Conservation (phyloP, 805 yeast species). For the Candida arabinofermentans region DNA sequence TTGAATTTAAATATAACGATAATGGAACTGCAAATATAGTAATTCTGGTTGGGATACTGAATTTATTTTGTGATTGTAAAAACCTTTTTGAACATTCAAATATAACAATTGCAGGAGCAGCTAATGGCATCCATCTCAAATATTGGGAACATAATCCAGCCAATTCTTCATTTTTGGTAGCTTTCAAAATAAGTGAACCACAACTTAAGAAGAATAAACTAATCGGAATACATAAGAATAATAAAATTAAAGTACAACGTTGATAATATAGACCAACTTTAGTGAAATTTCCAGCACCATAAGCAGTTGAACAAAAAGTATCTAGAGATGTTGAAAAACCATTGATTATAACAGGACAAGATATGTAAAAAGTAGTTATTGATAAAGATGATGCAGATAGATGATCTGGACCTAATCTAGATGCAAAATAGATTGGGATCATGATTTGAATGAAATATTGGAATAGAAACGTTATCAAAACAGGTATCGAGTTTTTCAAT, state of each 20-base stretch:
- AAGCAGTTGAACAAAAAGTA: conserved; percentile 74
- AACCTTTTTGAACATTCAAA: conserved; percentile 70
- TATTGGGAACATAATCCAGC: conserved; percentile 50
- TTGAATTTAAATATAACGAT: conserved; percentile 54
- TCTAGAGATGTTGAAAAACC: conserved; percentile 74
- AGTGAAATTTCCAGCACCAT: conserved; percentile 57
- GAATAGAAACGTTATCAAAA: conserved; percentile 58
- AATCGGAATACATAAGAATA: conserved; percentile 52
- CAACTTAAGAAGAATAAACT: conserved; percentile 56
- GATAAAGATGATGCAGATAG: conserved; percentile 70
- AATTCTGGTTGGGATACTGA: conserved; percentile 70
- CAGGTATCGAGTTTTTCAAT: conserved; percentile 44
- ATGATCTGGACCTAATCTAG: conserved; percentile 60
- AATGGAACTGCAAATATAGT: conserved; percentile 63
- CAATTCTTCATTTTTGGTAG: conserved; percentile 40
- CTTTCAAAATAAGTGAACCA: conserved; percentile 35
- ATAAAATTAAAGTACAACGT: conserved; percentile 54
- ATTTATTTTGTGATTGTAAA: conserved; percentile 71
- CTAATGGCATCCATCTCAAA: conserved; percentile 48
- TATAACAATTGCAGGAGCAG: conserved; percentile 64
- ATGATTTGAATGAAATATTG: conserved; percentile 70
- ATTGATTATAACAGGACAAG: conserved; percentile 69
- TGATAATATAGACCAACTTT: conserved; percentile 64
- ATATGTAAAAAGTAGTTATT: conserved; percentile 69
- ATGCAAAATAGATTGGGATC: conserved; percentile 69